phyloP scores from a whole-genome alignment of 2,329 filamentous ascomycete species.

The Colletotrichum endophyticum region DNA sequence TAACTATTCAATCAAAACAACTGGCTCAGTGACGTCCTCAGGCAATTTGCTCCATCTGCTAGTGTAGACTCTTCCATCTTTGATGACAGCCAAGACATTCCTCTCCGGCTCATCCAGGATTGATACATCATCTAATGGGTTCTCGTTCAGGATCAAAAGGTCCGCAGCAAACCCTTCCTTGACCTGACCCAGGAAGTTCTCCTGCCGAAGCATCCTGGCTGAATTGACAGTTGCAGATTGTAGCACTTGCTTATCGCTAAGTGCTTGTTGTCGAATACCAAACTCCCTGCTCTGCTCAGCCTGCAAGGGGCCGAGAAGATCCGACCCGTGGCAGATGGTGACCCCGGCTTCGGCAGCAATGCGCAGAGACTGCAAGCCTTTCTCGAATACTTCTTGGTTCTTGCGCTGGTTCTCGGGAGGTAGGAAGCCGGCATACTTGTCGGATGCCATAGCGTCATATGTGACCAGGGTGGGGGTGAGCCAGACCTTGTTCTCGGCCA shows the following conservation, averaged over 20 bases:
- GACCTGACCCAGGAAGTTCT: conserved; percentile 53
- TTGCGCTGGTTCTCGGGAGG: conserved; percentile 50
- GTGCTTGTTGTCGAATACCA: conserved; percentile 27
- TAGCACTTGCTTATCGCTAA: conserved; percentile 29
- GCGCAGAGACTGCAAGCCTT: conserved; percentile 49
- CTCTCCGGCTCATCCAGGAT: conserved; percentile 53
- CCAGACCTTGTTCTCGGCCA: conserved; percentile 53
- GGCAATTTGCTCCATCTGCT: conserved; percentile 29
- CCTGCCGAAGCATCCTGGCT: conserved; percentile 52
- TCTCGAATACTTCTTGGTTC: conserved; percentile 52
- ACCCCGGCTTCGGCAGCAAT: conserved; percentile 58
- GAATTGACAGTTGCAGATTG: conserved; percentile 47
- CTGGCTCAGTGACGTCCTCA: conserved; percentile 20
- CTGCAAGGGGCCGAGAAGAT: conserved; percentile 35
- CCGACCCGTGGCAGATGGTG: conserved; percentile 59
- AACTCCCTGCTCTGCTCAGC: conserved; percentile 37
- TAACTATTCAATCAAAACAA: background rate
- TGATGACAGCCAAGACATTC: conserved; percentile 55
- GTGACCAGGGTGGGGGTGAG: conserved; percentile 61
- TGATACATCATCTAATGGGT: conserved; percentile 60
- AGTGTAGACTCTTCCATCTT: conserved; percentile 53
- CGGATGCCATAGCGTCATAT: conserved; percentile 52
- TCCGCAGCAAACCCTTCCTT: conserved; percentile 57
- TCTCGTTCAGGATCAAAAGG: conserved; percentile 54
- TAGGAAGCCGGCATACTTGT: conserved; percentile 47